Conservation (phyloP, 148 eudicot genomes). For the Rhododendron griersonianum region DNA sequence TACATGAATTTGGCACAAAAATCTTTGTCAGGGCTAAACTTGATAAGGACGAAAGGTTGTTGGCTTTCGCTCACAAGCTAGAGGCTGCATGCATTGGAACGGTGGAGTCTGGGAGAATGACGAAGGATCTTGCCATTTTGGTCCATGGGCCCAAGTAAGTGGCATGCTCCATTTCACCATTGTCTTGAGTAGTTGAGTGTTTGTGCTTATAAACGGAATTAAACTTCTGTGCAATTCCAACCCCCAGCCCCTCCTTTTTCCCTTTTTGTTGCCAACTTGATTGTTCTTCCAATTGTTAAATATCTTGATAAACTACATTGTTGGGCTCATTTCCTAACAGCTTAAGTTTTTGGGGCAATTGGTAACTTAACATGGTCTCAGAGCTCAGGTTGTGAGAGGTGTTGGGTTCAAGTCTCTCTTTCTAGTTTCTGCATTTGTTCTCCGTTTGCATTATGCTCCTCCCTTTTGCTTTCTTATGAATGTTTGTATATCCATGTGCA, state of each 20-base stretch:
- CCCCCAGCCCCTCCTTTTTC: neutral
- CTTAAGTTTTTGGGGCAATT: no score
- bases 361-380: no score
- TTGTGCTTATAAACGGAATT: neutral
- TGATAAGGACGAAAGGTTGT: conserved; percentile 44
- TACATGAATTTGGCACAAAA: neutral
- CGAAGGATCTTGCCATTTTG: conserved; percentile 70
- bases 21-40: conserved; percentile 44
- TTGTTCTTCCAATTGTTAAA: neutral
- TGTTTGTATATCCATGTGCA: no score
- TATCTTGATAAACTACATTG: no score
- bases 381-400: no score
- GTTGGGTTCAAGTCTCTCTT: no score
- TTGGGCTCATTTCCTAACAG: no score
- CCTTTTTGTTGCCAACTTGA: neutral
- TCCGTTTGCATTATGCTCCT: no score
- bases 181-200: neutral
- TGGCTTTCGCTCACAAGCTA: conserved; percentile 52
- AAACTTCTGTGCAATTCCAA: neutral
- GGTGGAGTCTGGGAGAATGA: conserved; percentile 76
- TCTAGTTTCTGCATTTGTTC: no score
- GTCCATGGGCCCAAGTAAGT: conserved; percentile 66
- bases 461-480: no score
- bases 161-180: neutral
- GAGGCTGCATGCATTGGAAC: conserved; percentile 64